Evolutionary conservation across 768 basidiomycete genomes (phyloP).

Genomic region (Phanerodontia chrysosporium): DNA sequence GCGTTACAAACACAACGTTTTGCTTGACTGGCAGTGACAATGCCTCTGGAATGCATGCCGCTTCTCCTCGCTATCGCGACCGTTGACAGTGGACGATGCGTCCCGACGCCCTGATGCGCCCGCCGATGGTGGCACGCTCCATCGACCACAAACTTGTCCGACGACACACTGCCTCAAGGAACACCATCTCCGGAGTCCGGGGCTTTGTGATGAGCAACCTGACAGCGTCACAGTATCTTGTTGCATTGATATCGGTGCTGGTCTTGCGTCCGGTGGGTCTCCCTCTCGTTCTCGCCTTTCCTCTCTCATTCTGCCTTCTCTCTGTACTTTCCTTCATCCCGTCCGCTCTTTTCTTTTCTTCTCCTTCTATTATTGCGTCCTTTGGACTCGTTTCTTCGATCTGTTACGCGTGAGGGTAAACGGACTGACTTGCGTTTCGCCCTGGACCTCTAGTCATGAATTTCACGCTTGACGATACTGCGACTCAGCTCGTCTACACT

Average conservation of each 20-base stretch:
- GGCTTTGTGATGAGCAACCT: not conserved
- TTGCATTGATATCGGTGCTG: not conserved
- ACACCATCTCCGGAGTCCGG: not conserved
- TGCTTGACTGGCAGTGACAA: no score
- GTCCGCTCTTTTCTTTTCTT: not conserved
- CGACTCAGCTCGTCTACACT: slow-evolving; percentile 18
- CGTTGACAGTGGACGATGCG: no score
- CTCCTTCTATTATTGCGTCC: not conserved
- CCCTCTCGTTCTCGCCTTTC: not conserved
- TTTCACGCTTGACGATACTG: slow-evolving; percentile 28
- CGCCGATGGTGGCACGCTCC: no score
- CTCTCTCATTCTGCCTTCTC: not conserved
- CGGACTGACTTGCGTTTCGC: no score
- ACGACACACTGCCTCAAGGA: not conserved
- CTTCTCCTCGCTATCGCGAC: no score
- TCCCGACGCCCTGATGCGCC: no score
- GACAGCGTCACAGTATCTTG: not conserved
- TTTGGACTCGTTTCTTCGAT: no score
- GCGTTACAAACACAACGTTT: no score
- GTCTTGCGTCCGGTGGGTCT: not conserved
- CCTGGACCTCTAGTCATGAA: slow-evolving; percentile 14
- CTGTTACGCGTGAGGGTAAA: no score
- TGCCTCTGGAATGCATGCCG: no score
- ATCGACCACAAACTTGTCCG: no score
- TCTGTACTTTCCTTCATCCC: not conserved